Evolutionary conservation across 305 asterid genomes (phyloP).

Genomic region (Solanum chacoense): DNA sequence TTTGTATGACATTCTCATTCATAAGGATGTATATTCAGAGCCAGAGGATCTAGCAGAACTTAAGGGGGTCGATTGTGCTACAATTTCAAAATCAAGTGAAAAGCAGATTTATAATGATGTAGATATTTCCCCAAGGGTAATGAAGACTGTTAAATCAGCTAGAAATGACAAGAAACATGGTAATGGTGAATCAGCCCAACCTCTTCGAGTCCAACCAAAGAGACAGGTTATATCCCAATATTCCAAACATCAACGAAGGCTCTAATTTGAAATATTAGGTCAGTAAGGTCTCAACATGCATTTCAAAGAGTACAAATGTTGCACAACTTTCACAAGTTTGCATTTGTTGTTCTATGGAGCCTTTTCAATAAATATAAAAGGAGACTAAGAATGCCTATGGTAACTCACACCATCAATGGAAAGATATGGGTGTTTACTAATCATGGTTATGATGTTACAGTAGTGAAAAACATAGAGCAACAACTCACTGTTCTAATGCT

Average conservation of each 20-base stretch:
- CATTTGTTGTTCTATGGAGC: too few relatives aligned
- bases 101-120: background rate
- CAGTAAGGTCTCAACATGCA: background rate
- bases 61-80: background rate
- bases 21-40: too few relatives aligned
- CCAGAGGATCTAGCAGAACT: background rate
- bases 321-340: background rate
- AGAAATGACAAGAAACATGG: background rate
- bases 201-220: background rate
- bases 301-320: too few relatives aligned
- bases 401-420: too few relatives aligned
- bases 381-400: too few relatives aligned
- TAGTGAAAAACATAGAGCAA: background rate
- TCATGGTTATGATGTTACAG: too few relatives aligned
- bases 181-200: background rate
- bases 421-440: too few relatives aligned
- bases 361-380: too few relatives aligned
- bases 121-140: background rate
- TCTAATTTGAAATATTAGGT: background rate
- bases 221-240: background rate
- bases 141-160: background rate
- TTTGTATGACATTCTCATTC: too few relatives aligned
- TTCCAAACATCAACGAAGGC: background rate
- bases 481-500: background rate
- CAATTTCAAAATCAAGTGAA: too few relatives aligned